These are phyloP conservation scores for Leptodermis oblonga DNA, from an alignment of 257 asterid genomes.

Conservation along the genomic window DNA sequence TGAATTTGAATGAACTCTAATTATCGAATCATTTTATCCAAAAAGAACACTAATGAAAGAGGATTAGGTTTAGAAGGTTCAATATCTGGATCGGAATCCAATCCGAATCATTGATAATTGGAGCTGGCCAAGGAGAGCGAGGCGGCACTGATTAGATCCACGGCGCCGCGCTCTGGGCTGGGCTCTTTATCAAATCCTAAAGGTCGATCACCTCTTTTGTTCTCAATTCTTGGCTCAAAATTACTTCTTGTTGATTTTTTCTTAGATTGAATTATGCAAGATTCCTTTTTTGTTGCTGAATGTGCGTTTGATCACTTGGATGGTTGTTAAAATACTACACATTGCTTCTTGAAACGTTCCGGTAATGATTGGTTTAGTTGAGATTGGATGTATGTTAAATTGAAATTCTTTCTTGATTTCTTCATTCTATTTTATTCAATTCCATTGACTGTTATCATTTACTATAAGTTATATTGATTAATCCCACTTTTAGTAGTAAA, in stretches of 20 bases:
- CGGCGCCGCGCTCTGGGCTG: not conserved
- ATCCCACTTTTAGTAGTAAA: not conserved
- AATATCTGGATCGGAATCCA: no score
- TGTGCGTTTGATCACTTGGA: not conserved
- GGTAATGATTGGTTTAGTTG: not conserved
- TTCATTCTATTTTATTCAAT: not conserved
- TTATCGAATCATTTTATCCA: no score
- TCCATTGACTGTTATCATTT: not conserved
- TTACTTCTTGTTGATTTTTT: not conserved
- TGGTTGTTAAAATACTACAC: not conserved
- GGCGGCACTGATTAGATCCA: constrained; percentile 5
- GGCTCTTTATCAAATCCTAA: not conserved
- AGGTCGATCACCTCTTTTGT: not conserved
- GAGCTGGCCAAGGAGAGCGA: not conserved
- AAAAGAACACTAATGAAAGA: no score
- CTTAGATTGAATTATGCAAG: not conserved
- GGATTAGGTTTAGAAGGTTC: no score
- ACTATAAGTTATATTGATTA: not conserved
- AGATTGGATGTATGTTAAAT: not conserved
- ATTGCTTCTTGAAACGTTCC: not conserved
- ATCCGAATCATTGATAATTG: not conserved
- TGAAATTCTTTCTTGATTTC: not conserved
- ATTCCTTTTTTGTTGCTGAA: not conserved
- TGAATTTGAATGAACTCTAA: no score
- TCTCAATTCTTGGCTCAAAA: not conserved